Base-by-base conservation (phyloP, 2,329 filamentous ascomycete species). In the Myriosclerotinia scirpicola region DNA sequence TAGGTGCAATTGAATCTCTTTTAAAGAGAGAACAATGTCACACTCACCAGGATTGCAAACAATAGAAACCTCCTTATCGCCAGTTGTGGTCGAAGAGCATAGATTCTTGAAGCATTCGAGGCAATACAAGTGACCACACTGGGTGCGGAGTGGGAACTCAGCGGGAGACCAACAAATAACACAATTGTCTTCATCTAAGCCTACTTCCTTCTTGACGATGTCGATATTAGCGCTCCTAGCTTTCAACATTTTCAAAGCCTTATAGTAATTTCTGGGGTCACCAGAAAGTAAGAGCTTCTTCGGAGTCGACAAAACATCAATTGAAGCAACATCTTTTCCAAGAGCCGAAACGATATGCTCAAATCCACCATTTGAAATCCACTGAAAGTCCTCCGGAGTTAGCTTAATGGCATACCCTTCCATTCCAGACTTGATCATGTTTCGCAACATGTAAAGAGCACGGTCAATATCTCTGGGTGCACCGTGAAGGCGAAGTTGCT, bases 71-170 rank as follows among this genome's bases (percentile, higher is more conserved):
- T 73, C 65, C 12, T 72, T 68, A 0, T 74, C 72, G 0, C 74
- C 75, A 22, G 40, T 40, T 14, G 34, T 20, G 4, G 68, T 67
- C 6, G 70, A 69, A 3, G 66, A 64, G 65, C 78, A 78, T 11
- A 78, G 68, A 52, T 72, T 71, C 56, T 76, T 71, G 58, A 83
- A 81, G 69, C 81, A 83, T 26, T 75, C 73, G 0, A 70, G 67
- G 69, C 81, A 83, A 68, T 82, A 83, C 14, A 74, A 50, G 67
- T 65, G 64, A 11, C 36, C 20, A 36, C 64, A 65, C 3, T n/a
- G n/a, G 2, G 54, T 65, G 2, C 46, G 44, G 17, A 65, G 3
- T 36, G 64, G 64, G 36, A 2, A 4, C 36, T 60, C 54, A 17
- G 64, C 36, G 34, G 48, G 22, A 60, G 12, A 50, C 38, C 26